Evolutionary conservation across 768 basidiomycete genomes (phyloP).

Genomic region (Suillus subluteus): DNA sequence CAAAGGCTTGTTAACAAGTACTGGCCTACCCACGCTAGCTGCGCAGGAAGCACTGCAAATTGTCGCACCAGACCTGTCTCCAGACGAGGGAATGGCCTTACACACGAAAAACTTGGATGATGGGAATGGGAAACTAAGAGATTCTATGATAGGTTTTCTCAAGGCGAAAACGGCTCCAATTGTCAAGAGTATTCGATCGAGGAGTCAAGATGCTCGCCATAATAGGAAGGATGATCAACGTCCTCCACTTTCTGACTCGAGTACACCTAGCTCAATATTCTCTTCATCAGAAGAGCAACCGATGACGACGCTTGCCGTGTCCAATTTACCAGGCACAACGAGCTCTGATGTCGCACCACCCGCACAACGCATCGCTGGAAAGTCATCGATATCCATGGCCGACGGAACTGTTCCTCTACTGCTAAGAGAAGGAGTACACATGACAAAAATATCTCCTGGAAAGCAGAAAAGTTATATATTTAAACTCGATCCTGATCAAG

Average conservation of each 20-base stretch:
- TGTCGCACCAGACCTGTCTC: slow-evolving; percentile 25
- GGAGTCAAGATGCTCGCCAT: slow-evolving; percentile 15
- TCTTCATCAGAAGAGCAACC: neutral
- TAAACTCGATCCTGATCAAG: slow-evolving; percentile 77
- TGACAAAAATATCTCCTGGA: slow-evolving; percentile 84
- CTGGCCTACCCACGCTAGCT: slow-evolving; percentile 26
- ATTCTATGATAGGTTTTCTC: slow-evolving; percentile 41
- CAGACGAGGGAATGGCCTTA: slow-evolving; percentile 5
- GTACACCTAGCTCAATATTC: neutral
- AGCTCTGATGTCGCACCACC: neutral
- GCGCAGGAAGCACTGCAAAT: slow-evolving; percentile 14
- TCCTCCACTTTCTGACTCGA: neutral
- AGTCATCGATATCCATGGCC: slow-evolving; percentile 14
- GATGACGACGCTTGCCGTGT: neutral
- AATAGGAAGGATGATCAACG: slow-evolving; percentile 28
- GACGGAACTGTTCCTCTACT: slow-evolving; percentile 59
- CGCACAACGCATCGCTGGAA: slow-evolving; percentile 6
- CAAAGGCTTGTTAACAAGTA: slow-evolving; percentile 37
- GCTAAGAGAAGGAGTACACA: slow-evolving; percentile 65
- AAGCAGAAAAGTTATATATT: slow-evolving; percentile 74
- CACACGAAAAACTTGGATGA: neutral
- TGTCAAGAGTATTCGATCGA: slow-evolving; percentile 29
- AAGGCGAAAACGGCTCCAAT: slow-evolving; percentile 34
- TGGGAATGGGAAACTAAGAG: slow-evolving; percentile 22
- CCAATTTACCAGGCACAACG: neutral